Evolutionary conservation across 306 rosid genomes (phyloP).

Genomic region (Castanea sativa): DNA sequence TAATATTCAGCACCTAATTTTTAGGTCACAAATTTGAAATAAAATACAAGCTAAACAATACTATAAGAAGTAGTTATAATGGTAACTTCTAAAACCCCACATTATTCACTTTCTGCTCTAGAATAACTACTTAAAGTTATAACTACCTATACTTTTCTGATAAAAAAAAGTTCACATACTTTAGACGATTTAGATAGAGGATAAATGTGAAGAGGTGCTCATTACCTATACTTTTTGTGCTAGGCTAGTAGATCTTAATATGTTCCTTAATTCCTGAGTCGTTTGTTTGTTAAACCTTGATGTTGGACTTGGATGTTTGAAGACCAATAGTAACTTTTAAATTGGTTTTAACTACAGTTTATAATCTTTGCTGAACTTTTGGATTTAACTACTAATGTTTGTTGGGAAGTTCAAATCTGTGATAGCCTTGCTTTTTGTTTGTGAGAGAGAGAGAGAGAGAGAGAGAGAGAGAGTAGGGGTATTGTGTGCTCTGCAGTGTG

Average conservation of each 20-base stretch:
- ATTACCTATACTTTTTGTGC: too few species aligned
- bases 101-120: too few species aligned
- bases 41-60: too few species aligned
- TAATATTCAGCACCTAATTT: too few species aligned
- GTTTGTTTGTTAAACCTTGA: background rate
- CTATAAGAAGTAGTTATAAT: too few species aligned
- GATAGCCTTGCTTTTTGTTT: background rate
- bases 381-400: background rate
- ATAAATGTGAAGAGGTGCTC: too few species aligned
- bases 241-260: constrained; percentile 4
- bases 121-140: too few species aligned
- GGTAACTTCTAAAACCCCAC: too few species aligned
- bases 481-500: background rate
- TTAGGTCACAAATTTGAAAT: too few species aligned
- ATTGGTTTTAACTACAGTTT: background rate
- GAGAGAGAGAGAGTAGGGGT: background rate
- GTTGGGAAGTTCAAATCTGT: background rate
- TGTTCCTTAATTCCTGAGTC: background rate
- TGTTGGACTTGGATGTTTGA: background rate
- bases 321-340: background rate
- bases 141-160: too few species aligned
- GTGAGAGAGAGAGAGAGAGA: background rate
- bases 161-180: too few species aligned
- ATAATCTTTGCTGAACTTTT: background rate
- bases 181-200: too few species aligned